These are phyloP conservation scores for Pancytospora philotis DNA, from an alignment of 371 early-diverging fungal species.

Conservation along the genomic window DNA sequence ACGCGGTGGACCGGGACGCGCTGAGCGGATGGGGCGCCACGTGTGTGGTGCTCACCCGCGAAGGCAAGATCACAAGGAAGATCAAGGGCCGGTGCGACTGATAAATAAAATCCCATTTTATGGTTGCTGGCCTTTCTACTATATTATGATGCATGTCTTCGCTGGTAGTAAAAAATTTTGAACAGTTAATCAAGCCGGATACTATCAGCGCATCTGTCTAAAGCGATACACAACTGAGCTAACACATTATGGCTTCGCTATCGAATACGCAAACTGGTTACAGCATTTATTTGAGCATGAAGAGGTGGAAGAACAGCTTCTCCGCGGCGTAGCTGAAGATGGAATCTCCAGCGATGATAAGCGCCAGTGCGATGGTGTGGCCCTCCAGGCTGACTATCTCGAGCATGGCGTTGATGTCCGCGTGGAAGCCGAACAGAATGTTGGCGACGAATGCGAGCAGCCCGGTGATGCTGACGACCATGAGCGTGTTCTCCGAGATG, in stretches of 20 bases:
- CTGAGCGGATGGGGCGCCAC: conserved; percentile 94
- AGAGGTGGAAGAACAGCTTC: conserved; percentile 14
- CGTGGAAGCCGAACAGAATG: conserved; percentile 29
- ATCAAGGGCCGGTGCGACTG: conserved; percentile 58
- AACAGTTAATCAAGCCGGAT: no score
- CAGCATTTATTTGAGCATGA: not conserved
- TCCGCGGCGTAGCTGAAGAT: conserved; percentile 42
- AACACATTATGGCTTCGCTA: no score
- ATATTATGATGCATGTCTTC: no score
- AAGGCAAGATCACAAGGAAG: conserved; percentile 36
- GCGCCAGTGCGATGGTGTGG: conserved; percentile 20
- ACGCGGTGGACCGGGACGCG: conserved; percentile 91
- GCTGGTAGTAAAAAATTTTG: no score
- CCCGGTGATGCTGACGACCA: conserved; percentile 72
- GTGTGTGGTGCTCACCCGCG: conserved; percentile 40
- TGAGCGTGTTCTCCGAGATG: conserved; percentile 77
- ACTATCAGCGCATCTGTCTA: not conserved
- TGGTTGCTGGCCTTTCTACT: no score
- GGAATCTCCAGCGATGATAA: conserved; percentile 36
- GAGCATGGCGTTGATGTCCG: conserved; percentile 39
- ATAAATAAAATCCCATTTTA: no score
- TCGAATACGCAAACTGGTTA: no score
- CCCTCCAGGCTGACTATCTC: conserved; percentile 44
- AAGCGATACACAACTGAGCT: not conserved
- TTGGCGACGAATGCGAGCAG: conserved; percentile 67